Evolutionary conservation across 495 filamentous ascomycete species (phyloP).

Genomic region (Hypoxylon rickii): DNA sequence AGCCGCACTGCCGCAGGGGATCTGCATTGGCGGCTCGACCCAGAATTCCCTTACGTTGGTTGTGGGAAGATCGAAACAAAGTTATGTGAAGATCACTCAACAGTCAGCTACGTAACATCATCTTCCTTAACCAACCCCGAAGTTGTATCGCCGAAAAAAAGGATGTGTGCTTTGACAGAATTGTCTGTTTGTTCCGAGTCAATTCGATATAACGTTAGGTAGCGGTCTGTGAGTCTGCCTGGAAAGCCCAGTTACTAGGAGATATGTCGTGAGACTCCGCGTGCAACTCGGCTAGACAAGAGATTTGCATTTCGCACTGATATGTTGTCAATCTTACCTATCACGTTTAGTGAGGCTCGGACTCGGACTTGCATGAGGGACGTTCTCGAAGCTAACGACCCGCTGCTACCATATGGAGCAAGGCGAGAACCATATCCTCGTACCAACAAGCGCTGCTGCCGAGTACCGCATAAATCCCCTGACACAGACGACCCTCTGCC

Average conservation of each 20-base stretch:
- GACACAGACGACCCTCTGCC: not conserved
- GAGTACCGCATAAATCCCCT: conserved; percentile 10
- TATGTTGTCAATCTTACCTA: not conserved
- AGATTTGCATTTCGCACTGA: not conserved
- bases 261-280: not conserved
- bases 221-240: conserved; percentile 5
- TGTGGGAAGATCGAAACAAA: conserved; percentile 32
- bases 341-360: not conserved
- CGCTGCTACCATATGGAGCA: conserved; percentile 9
- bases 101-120: conserved; percentile 13
- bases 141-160: too few species aligned
- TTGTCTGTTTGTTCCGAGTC: not conserved
- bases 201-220: conserved; percentile 5
- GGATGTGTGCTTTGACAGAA: conserved; percentile 1
- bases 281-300: not conserved
- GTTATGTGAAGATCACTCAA: conserved; percentile 24
- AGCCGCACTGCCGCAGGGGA: conserved; percentile 23
- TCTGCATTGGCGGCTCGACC: conserved; percentile 19
- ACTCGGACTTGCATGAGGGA: not conserved
- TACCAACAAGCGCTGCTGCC: not conserved
- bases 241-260: not conserved
- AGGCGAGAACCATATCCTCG: conserved; percentile 7
- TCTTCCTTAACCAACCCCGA: not conserved
- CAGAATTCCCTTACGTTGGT: conserved; percentile 26
- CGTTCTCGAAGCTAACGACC: conserved; percentile 10